Evolutionary conservation across 1,284 basidiomycete species (phyloP).

Genomic region (Wolfiporia cocos): DNA sequence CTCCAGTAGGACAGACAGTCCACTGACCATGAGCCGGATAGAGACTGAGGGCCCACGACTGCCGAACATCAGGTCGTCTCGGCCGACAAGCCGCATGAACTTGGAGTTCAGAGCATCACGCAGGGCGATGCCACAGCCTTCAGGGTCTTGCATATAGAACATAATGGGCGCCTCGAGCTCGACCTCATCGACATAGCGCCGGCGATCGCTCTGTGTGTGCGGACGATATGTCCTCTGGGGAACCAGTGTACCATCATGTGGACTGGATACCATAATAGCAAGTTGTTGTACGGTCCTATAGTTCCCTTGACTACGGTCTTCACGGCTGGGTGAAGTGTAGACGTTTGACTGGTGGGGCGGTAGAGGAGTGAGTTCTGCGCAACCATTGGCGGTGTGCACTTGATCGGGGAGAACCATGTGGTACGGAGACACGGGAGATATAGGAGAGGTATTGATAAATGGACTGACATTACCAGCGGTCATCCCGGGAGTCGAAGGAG

Average conservation of each 20-base stretch:
- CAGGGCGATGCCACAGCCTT: slow-evolving; percentile 52
- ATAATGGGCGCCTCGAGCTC: slow-evolving; percentile 54
- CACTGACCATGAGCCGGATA: slow-evolving; percentile 59
- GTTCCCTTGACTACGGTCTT: too few species aligned
- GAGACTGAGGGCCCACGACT: slow-evolving; percentile 71
- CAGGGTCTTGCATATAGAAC: slow-evolving; percentile 46
- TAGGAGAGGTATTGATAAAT: too few species aligned
- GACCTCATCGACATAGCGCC: slow-evolving; percentile 67
- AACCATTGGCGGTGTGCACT: too few species aligned
- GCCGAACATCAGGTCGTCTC: slow-evolving; percentile 59
- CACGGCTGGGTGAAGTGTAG: too few species aligned
- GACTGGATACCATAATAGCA: too few species aligned
- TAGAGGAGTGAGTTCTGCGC: too few species aligned
- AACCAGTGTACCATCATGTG: slow-evolving; percentile 26
- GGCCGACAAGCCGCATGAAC: slow-evolving; percentile 36
- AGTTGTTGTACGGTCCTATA: too few species aligned
- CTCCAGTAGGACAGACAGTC: slow-evolving; percentile 1
- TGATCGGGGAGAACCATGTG: too few species aligned
- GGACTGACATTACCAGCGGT: too few species aligned
- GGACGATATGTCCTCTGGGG: slow-evolving; percentile 67
- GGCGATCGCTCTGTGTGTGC: slow-evolving; percentile 65
- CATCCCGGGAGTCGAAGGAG: too few species aligned
- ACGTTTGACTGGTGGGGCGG: too few species aligned
- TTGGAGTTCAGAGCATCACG: slow-evolving; percentile 41
- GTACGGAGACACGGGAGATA: too few species aligned